These are phyloP conservation scores for Lanmaoa pseudosensibilis DNA, from an alignment of 768 basidiomycete species.

Conservation along the genomic window DNA sequence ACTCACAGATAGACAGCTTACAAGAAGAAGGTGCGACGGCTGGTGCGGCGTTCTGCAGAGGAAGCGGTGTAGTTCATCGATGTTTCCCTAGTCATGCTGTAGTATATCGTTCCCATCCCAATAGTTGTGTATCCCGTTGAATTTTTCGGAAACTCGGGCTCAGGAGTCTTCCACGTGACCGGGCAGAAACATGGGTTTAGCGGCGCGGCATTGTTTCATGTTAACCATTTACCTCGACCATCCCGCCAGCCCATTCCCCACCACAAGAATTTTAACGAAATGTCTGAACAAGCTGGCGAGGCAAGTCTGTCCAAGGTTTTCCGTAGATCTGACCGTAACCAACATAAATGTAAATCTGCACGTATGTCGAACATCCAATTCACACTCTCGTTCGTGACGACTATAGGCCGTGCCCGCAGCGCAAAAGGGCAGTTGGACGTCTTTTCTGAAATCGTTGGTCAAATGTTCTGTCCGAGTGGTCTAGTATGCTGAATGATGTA, in stretches of 20 bases:
- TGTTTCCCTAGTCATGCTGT: slow-evolving; percentile 7
- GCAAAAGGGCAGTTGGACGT: slow-evolving; percentile 85
- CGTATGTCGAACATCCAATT: slow-evolving; percentile 34
- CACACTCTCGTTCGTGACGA: slow-evolving; percentile 21
- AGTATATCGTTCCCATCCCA: slow-evolving; percentile 14
- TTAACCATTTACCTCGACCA: slow-evolving; percentile 11
- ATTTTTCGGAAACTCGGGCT: not conserved
- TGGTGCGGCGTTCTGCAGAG: slow-evolving; percentile 86
- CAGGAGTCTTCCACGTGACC: slow-evolving; percentile 24
- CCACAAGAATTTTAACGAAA: slow-evolving; percentile 13
- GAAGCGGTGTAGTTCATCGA: slow-evolving; percentile 70
- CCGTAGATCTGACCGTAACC: slow-evolving; percentile 25
- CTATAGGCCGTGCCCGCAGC: slow-evolving; percentile 70
- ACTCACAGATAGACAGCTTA: slow-evolving; percentile 54
- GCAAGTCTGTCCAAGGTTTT: slow-evolving; percentile 31
- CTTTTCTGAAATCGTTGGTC: slow-evolving; percentile 86
- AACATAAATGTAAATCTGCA: slow-evolving; percentile 32
- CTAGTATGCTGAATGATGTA: not conserved
- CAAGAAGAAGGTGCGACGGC: slow-evolving; percentile 92
- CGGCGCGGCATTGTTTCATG: not conserved
- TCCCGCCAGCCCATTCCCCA: slow-evolving; percentile 10
- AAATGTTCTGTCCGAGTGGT: not conserved
- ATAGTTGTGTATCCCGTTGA: slow-evolving; percentile 4
- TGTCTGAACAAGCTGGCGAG: slow-evolving; percentile 46
- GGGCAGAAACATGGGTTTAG: not conserved